Evolutionary conservation across 306 rosid genomes (phyloP), one percentile per base, ranked within the genome.

Genomic region (Quercus wislizeni): DNA sequence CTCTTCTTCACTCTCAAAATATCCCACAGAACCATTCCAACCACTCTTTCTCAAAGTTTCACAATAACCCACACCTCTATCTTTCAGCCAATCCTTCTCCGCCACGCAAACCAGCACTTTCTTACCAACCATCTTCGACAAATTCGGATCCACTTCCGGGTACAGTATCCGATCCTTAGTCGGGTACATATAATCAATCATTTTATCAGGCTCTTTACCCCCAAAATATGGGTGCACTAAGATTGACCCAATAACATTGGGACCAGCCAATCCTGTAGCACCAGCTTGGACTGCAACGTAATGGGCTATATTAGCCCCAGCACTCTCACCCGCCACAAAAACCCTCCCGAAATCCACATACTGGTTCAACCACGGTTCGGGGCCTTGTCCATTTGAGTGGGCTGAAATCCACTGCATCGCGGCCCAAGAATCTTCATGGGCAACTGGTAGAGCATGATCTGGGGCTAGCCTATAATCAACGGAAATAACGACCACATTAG

Each of bases 401-500:
- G 71, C 13, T 7, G 74, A 62, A 18, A 67, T 61, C 85, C 85
- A 82, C 11, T 73, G 82, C 74, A 82, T 5, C 23, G 79, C 79
- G 19, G 72, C 67, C 55, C 70, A 73, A 4, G 79, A 78, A 35
- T 78, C 85, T 1, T 82, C 79, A 10, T 82, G 74, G 4, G 85
- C 85, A 1, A 69, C 25, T 3, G 85, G 85, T 31, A 82, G 55
- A 27, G 38, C 71, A 55, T 82, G 78, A 51, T 82, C 82, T 3
- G 82, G 86, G 4, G 82, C 85, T 4, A 77, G 77, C 73, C 85
- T 65, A 11, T 82, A 82, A 64, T 82, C 71, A 11, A 82, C 76
- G 33, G 85, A 65, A 14, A 82, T 23, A 3, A 76, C 79, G 18
- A 77, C 3, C 27, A 62, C 82, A 15, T 11, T 67, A 31, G 79